A percentile compares a stretch with the other conserved stretches of the same genome.
phyloP scores from a whole-genome alignment of 148 eudicot genomes.

The Diospyros lotus region DNA sequence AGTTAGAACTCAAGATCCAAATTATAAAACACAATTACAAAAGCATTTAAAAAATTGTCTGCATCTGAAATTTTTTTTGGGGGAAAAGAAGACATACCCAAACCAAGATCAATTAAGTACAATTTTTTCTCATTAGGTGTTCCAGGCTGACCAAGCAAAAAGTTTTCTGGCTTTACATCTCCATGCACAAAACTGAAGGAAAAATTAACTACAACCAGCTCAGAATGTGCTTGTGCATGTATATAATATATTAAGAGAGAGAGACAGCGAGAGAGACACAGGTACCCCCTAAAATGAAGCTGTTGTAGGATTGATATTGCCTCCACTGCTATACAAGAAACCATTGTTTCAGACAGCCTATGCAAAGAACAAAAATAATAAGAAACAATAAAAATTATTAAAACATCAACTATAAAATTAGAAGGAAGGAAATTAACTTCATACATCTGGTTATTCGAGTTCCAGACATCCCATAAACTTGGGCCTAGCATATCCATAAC shows the following conservation, averaged over 20 bases:
- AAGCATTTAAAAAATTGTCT: not conserved
- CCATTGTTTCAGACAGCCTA: conserved; percentile 62
- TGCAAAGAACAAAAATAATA: conserved; percentile 1
- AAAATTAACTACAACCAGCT: not conserved
- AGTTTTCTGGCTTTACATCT: conserved; percentile 61
- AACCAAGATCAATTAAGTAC: conserved; percentile 55
- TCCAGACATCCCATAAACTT: conserved; percentile 43
- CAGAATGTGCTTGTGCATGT: not conserved
- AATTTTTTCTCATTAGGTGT: conserved; percentile 41
- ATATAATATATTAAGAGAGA: not conserved
- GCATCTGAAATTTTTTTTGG: not conserved
- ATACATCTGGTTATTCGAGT: conserved; percentile 35
- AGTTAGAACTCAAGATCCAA: conserved; percentile 1
- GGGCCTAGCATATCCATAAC: conserved; percentile 44
- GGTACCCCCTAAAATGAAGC: conserved; percentile 52
- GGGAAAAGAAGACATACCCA: conserved; percentile 30
- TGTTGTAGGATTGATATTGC: conserved; percentile 57
- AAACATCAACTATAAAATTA: not conserved
- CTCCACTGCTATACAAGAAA: conserved; percentile 59
- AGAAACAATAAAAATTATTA: not conserved
- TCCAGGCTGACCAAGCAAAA: conserved; percentile 60
- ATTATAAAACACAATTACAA: not conserved
- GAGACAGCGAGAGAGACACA: not conserved
- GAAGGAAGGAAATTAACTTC: not conserved
- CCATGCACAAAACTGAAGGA: conserved; percentile 56